A percentile compares a stretch with the other conserved stretches of the same genome.
phyloP scores from a whole-genome alignment of 352 stramenopile species.

The Globisporangium megalacanthum region DNA sequence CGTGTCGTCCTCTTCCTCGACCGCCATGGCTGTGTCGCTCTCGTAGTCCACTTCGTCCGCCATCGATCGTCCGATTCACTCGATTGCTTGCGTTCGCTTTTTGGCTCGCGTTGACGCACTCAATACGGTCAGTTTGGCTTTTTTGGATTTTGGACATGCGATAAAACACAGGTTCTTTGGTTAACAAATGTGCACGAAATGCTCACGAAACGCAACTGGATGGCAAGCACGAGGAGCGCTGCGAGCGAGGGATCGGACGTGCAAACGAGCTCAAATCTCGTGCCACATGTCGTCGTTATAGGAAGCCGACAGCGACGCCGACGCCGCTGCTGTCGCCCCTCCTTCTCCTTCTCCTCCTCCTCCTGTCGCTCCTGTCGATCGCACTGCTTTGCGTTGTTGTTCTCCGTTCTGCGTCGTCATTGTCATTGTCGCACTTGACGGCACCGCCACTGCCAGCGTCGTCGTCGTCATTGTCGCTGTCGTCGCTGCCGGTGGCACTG shows the following conservation, averaged over 20 bases:
- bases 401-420: conserved; percentile 27
- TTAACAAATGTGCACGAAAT: no score
- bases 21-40: conserved; percentile 81
- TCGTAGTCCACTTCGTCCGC: conserved; percentile 86
- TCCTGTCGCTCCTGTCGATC: not conserved
- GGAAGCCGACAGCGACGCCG: not conserved
- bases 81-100: not conserved
- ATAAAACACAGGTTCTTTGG: no score
- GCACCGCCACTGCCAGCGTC: conserved; percentile 32
- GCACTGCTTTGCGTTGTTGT: conserved; percentile 2
- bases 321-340: not conserved
- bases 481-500: not conserved
- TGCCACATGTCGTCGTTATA: conserved; percentile 12
- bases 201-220: not conserved
- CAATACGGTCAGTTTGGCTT: not conserved
- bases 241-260: not conserved
- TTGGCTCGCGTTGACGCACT: not conserved
- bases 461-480: conserved; percentile 55
- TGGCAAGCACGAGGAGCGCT: not conserved
- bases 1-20: conserved; percentile 67
- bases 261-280: conserved; percentile 2
- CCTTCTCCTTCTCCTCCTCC: no score
- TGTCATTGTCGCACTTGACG: conserved; percentile 74
- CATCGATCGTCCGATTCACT: conserved; percentile 25
- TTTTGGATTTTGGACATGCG: not conserved